Conservation (phyloP, 805 yeast species). For the Candida coquimbonensis region DNA sequence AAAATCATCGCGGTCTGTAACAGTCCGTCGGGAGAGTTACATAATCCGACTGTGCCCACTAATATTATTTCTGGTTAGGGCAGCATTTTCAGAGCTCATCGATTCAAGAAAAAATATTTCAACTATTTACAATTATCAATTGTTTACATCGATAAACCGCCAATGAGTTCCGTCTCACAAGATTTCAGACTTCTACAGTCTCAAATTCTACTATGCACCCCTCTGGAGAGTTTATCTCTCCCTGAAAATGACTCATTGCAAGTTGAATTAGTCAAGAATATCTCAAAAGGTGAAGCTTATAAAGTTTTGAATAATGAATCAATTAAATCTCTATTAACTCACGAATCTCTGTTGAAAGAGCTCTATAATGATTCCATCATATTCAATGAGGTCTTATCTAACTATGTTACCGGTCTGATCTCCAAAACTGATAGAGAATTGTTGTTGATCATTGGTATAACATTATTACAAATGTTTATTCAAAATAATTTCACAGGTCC, state of each 20-base stretch:
- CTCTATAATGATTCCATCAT: constrained; percentile 1
- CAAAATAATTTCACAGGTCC: constrained; percentile 87
- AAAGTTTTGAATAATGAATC: constrained; percentile 11
- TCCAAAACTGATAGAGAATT: constrained; percentile 5
- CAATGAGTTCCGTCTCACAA: constrained; percentile 1
- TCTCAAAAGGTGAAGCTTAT: constrained; percentile 18
- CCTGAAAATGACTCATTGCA: constrained; percentile 11
- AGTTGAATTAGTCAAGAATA: constrained; percentile 5
- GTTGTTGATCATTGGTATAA: constrained; percentile 33
- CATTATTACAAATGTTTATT: constrained; percentile 59
- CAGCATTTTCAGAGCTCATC: neutral
- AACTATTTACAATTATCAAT: too few relatives aligned
- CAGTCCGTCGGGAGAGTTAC: too few relatives aligned
- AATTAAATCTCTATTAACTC: neutral
- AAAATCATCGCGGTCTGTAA: too few relatives aligned
- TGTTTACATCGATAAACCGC: too few relatives aligned
- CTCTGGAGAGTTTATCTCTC: constrained; percentile 4
- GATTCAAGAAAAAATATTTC: too few relatives aligned
- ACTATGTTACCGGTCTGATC: neutral
- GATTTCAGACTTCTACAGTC: constrained; percentile 4
- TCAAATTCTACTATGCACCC: constrained; percentile 8
- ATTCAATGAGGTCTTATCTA: constrained; percentile 7
- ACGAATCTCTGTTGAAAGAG: neutral
- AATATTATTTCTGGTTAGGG: too few relatives aligned
- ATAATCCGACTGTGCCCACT: too few relatives aligned